Evolutionary conservation across 164 flowering plant species (phyloP), one percentile per base, ranked within the genome.

Genomic region (Chimonanthus salicifolius): DNA sequence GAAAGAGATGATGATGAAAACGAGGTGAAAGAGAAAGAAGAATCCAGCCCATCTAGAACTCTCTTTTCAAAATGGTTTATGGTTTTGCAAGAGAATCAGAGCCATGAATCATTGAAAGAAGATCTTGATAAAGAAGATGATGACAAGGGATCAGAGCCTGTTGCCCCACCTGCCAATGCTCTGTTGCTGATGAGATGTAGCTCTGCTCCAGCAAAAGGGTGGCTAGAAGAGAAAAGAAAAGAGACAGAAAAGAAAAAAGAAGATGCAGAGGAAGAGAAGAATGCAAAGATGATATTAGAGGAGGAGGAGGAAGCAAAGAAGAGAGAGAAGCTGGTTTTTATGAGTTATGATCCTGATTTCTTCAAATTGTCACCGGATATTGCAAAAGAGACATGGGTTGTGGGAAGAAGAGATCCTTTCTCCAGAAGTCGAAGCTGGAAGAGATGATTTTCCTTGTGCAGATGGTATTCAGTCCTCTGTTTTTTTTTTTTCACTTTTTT

Each of bases 341-440:
- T 84, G 88, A 81, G 79, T 68, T 88, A 82, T 78, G 91, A 86
- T 65, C 73, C 90, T 60, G 94, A 87, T 74, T 88, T 85, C 75
- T 84, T 84, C 77, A 88, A 85, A 75, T 75, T 92, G 33, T 92
- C 97, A 44, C 72, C 86, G 67, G 98, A 92, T 64, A 82, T 92
- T 75, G 94, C 92, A 0, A 87, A 87, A 75, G 98, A 92, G 73
- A 94, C 96, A 18, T 88, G 98, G 94, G 84, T 94, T 74, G 87
- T 86, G 68, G 90, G 91, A 9, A 86, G 87, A 21, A 81, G 70
- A 76, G 90, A 90, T 83, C 76, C 85, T 70, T 77, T 94, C 11
- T 85, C 92, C 18, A 86, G 96, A 74, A 90, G 96, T 83, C 80
- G 89, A 79, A 90, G 96, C 75, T 89, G 88, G 86, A 92, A 85